phyloP scores from a whole-genome alignment of 345 rosid species.

The Brassica juncea region DNA sequence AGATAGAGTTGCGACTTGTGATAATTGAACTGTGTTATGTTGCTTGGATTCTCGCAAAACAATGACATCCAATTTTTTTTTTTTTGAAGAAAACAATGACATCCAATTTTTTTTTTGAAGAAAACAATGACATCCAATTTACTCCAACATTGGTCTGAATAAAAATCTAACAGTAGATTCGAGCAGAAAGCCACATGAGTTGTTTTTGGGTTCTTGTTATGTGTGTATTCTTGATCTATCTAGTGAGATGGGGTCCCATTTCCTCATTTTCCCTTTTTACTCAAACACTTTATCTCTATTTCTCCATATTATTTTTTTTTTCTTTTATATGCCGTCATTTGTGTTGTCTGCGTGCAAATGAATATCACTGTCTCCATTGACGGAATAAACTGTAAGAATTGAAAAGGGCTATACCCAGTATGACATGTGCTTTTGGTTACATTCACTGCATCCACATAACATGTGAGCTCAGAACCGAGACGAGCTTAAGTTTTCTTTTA shows the following conservation, averaged over 20 bases:
- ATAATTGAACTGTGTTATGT: not conserved
- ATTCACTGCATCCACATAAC: conserved; percentile 22
- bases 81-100: not conserved
- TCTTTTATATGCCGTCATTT: not conserved
- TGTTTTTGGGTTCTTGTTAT: conserved; percentile 39
- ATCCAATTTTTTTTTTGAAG: conserved; percentile 7
- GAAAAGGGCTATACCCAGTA: not conserved
- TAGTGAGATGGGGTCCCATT: conserved; percentile 32
- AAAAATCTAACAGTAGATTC: conserved; percentile 36
- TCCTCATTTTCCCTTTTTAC: not conserved
- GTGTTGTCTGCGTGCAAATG: not conserved
- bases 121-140: conserved; percentile 17
- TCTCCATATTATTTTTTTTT: not conserved
- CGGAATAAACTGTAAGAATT: not conserved
- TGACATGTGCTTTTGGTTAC: not conserved
- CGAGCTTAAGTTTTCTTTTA: conserved; percentile 3
- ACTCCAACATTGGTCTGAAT: conserved; percentile 29
- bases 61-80: conserved; percentile 10
- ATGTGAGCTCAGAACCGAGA: conserved; percentile 4
- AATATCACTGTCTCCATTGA: not conserved
- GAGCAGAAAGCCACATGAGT: conserved; percentile 42
- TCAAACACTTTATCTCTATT: not conserved
- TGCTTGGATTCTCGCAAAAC: not conserved
- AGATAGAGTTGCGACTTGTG: conserved; percentile 21
- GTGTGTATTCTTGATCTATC: conserved; percentile 23